phyloP scores from a whole-genome alignment of 2,329 filamentous ascomycete species.

The Thielaviopsis populi region DNA sequence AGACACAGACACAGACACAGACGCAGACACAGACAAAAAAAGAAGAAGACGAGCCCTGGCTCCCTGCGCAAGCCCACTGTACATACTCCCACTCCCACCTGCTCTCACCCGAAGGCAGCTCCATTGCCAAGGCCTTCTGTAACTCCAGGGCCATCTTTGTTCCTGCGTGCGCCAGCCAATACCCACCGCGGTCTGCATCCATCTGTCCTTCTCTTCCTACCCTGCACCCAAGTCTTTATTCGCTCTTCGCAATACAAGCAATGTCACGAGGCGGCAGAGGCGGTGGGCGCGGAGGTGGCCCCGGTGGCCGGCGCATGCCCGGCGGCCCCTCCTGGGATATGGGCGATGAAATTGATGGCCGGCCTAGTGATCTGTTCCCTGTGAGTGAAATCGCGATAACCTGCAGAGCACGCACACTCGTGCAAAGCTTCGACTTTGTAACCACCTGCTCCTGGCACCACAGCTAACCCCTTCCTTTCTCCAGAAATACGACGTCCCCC shows the following conservation, averaged over 20 bases:
- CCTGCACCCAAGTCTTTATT: background rate
- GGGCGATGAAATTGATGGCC: constrained; percentile 39
- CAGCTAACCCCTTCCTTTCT: background rate
- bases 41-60: no score
- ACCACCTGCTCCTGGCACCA: background rate
- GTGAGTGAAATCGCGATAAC: constrained; percentile 25
- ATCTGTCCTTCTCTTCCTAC: background rate
- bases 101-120: no score
- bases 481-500: constrained; percentile 37
- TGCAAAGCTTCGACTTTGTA: background rate
- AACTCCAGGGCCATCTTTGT: no score
- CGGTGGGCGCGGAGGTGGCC: constrained; percentile 35
- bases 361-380: constrained; percentile 45
- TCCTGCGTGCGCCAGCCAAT: no score
- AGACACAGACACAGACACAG: no score
- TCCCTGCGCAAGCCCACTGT: no score
- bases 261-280: constrained; percentile 23
- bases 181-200: background rate
- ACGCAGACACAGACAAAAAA: no score
- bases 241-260: background rate
- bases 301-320: constrained; percentile 32
- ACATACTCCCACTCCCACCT: no score
- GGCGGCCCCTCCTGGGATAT: constrained; percentile 38
- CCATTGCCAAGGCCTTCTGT: no score
- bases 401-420: background rate